Conservation (phyloP, 2,329 filamentous ascomycete genomes). For the Sphaerulina musiva region DNA sequence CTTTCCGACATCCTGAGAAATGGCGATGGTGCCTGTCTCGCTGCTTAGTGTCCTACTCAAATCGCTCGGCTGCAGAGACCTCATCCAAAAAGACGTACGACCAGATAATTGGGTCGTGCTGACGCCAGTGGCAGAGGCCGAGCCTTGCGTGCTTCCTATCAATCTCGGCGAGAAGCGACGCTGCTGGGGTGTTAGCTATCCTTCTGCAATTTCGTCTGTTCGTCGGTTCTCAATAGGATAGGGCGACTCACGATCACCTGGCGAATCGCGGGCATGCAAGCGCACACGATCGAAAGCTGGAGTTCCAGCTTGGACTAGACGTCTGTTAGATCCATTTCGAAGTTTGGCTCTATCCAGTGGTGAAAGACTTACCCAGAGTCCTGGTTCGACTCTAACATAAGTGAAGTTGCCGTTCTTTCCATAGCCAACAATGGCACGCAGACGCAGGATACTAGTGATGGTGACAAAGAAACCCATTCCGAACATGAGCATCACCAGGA, state of each 20-base stretch:
- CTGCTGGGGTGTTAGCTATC: neutral
- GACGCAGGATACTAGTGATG: slow-evolving; percentile 1
- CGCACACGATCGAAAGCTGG: slow-evolving; percentile 11
- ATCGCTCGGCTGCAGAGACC: slow-evolving; percentile 2
- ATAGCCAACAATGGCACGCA: neutral
- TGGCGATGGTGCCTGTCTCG: slow-evolving; percentile 11
- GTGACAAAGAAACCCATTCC: slow-evolving; percentile 2
- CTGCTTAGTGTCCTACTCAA: slow-evolving; percentile 6
- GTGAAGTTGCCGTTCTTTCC: neutral
- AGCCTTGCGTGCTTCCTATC: slow-evolving; percentile 8
- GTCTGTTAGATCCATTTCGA: neutral
- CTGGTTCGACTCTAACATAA: neutral
- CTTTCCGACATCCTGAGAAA: slow-evolving; percentile 3
- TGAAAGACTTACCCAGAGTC: neutral
- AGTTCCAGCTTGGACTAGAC: slow-evolving; percentile 10
- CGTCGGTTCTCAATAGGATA: neutral
- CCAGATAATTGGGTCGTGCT: slow-evolving; percentile 8
- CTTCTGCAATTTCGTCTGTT: neutral
- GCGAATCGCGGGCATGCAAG: slow-evolving; percentile 15
- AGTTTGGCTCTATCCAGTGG: neutral
- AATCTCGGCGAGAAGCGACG: slow-evolving; percentile 12
- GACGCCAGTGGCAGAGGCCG: neutral
- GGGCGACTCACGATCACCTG: slow-evolving; percentile 7
- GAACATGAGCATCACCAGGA: slow-evolving; percentile 8
- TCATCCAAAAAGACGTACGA: slow-evolving; percentile 13